Evolutionary conservation across 192 early-diverging fungal species (phyloP).

Genomic region (Gaertneriomyces semiglobifer): DNA sequence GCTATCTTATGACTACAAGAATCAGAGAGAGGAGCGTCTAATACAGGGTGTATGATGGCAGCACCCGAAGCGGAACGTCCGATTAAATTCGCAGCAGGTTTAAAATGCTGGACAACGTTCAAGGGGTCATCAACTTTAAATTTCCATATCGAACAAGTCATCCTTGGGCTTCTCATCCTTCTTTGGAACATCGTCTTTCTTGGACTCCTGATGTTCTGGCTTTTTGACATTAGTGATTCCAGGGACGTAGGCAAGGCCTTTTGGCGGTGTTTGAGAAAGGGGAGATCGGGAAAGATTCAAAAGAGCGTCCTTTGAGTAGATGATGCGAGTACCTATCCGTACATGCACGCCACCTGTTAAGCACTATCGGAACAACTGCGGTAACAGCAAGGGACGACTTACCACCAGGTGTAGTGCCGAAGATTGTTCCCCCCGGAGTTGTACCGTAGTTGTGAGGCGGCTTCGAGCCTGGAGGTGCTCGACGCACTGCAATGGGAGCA

Average conservation of each 20-base stretch:
- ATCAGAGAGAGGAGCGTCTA: too few relatives aligned
- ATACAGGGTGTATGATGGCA: too few relatives aligned
- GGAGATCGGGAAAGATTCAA: constrained; percentile 61
- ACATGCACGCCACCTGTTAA: background rate
- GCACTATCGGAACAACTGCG: background rate
- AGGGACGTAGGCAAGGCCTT: constrained; percentile 55
- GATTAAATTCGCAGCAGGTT: too few relatives aligned
- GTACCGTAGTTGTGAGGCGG: constrained; percentile 57
- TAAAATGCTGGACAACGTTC: too few relatives aligned
- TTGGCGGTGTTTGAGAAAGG: constrained; percentile 56
- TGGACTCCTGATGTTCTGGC: constrained; percentile 28
- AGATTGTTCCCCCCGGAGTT: constrained; percentile 60
- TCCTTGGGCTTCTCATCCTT: constrained; percentile 40
- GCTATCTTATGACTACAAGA: too few relatives aligned
- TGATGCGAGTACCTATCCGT: constrained; percentile 57
- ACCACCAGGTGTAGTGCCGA: constrained; percentile 60
- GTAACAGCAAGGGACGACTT: background rate
- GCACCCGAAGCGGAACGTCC: too few relatives aligned
- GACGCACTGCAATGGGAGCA: constrained; percentile 48
- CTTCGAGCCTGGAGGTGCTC: constrained; percentile 47
- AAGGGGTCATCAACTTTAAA: background rate
- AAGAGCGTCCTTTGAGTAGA: constrained; percentile 61
- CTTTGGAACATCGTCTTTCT: constrained; percentile 19
- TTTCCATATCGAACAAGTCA: constrained; percentile 38
- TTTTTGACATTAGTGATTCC: constrained; percentile 56